Percentiles rank a stretch among this genome's conserved stretches.
Conservation (phyloP, 805 yeast species). For the Candida sanyiensis region DNA sequence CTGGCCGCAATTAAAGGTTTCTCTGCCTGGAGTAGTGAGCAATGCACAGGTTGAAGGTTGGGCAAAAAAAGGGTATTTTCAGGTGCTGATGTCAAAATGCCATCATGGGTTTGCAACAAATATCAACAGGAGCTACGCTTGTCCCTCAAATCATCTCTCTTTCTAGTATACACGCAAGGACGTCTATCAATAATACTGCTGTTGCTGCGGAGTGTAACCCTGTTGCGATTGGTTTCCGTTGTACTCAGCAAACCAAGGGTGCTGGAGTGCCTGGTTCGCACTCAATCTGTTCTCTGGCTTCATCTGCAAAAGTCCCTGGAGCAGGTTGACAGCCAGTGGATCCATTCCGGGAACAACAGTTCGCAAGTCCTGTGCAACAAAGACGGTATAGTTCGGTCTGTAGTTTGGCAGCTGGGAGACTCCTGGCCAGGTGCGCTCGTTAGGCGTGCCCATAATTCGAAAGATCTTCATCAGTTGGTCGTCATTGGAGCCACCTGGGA, state of each 20-base stretch:
- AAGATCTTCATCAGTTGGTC: slow-evolving; percentile 91
- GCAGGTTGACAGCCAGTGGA: slow-evolving; percentile 73
- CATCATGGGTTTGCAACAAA: too few species aligned
- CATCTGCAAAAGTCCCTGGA: slow-evolving; percentile 72
- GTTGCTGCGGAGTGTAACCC: slow-evolving; percentile 9
- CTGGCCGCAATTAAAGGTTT: too few species aligned
- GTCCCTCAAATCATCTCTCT: too few species aligned
- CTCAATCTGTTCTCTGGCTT: slow-evolving; percentile 94
- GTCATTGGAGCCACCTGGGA: slow-evolving; percentile 94
- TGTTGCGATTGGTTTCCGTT: slow-evolving; percentile 3
- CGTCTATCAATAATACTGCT: too few species aligned
- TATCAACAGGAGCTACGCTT: too few species aligned
- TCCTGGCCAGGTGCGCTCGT: slow-evolving; percentile 97
- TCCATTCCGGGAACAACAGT: slow-evolving; percentile 75
- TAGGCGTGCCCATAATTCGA: slow-evolving; percentile 93
- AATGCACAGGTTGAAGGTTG: too few species aligned
- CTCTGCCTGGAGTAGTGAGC: too few species aligned
- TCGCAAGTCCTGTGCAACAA: slow-evolving; percentile 82
- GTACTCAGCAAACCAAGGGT: slow-evolving; percentile 87
- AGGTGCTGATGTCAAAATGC: too few species aligned
- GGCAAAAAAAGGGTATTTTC: too few species aligned
- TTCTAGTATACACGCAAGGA: too few species aligned
- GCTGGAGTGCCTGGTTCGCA: slow-evolving; percentile 86
- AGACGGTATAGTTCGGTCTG: slow-evolving; percentile 75
- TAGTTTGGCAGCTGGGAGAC: slow-evolving; percentile 84